A percentile compares a stretch with the other conserved stretches of the same genome.
Conservation (phyloP, 73 alveolate genomes). For the Paramecium pentaurelia region DNA sequence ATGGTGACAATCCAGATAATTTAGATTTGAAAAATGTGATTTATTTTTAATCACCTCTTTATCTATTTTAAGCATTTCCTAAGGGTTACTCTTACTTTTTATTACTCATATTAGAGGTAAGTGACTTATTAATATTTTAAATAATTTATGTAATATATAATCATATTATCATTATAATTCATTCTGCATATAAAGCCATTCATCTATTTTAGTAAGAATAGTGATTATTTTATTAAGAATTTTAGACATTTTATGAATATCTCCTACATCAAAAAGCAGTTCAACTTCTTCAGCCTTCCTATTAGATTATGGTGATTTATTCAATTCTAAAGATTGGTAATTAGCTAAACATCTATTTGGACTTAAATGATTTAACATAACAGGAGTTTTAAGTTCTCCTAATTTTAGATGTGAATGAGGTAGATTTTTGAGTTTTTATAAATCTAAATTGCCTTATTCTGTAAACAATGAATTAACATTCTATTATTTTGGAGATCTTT, state of each 20-base stretch:
- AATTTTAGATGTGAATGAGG: not conserved
- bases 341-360: conserved; percentile 40
- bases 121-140: not conserved
- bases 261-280: not conserved
- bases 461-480: not conserved
- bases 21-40: not conserved
- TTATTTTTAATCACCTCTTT: not conserved
- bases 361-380: not conserved
- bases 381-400: not conserved
- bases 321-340: conserved; percentile 8
- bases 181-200: not conserved
- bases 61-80: not conserved
- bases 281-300: not conserved
- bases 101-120: not conserved
- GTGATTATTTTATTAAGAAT: not conserved
- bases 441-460: not conserved
- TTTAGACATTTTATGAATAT: not conserved
- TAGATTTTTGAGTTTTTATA: not conserved
- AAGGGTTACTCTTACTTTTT: not conserved
- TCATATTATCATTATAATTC: not conserved
- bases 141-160: not conserved
- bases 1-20: not conserved
- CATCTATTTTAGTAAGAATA: not conserved
- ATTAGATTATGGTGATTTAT: not conserved
- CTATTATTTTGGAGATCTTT: not conserved